These are phyloP conservation scores for Amphibolis antarctica DNA, from an alignment of 106 monocot genomes.

Conservation along the genomic window DNA sequence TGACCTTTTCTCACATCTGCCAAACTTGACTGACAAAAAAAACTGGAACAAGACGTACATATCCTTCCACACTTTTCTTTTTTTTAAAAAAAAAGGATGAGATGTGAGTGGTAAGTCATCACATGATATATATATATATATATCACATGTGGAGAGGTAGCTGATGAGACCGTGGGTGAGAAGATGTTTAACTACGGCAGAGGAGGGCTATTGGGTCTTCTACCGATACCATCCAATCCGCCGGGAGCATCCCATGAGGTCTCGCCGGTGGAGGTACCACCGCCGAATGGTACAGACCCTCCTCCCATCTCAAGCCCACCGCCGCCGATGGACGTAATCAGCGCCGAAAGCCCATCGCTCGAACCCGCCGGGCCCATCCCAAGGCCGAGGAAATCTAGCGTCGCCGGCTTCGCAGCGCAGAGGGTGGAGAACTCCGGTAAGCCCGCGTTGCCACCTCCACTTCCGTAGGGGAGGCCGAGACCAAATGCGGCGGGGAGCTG, in stretches of 20 bases:
- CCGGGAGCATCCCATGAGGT: not conserved
- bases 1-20: no score
- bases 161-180: not conserved
- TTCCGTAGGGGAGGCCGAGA: conserved; percentile 28
- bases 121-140: no score
- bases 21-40: no score
- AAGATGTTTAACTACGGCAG: not conserved
- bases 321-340: not conserved
- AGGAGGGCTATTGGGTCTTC: not conserved
- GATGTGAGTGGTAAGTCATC: no score
- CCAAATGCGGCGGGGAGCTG: conserved; percentile 30
- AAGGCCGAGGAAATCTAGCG: conserved; percentile 11
- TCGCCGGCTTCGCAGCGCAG: conserved; percentile 47
- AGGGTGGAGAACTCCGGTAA: conserved; percentile 9
- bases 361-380: not conserved
- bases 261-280: not conserved
- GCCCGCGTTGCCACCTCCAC: no score
- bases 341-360: not conserved
- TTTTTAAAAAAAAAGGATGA: no score
- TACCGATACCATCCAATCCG: not conserved
- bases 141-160: no score
- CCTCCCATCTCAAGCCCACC: not conserved
- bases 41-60: no score
- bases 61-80: no score
- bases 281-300: no score